A percentile compares a stretch with the other conserved stretches of the same genome.
These are phyloP conservation scores for Gaultheria prostrata DNA, from an alignment of 148 eudicot species.

Conservation along the genomic window DNA sequence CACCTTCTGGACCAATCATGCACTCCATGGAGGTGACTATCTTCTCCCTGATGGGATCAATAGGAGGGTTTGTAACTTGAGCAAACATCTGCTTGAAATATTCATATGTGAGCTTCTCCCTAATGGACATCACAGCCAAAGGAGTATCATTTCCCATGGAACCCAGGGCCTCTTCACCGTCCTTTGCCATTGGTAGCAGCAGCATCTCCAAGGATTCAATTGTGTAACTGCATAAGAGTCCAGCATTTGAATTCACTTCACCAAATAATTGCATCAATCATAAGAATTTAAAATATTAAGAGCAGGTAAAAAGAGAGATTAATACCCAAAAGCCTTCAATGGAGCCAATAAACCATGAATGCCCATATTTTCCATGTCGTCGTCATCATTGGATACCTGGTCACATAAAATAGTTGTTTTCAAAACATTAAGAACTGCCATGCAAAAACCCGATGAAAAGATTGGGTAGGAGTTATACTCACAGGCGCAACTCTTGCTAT, in stretches of 20 bases:
- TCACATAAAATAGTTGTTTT: neutral
- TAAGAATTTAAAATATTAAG: neutral
- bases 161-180: constrained; percentile 93
- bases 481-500: constrained; percentile 73
- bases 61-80: constrained; percentile 98
- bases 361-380: constrained; percentile 81
- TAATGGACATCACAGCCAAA: constrained; percentile 93
- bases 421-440: constrained; percentile 19
- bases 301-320: constrained; percentile 10
- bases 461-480: constrained; percentile 26
- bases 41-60: constrained; percentile 96
- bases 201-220: constrained; percentile 90
- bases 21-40: constrained; percentile 97
- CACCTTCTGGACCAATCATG: constrained; percentile 99
- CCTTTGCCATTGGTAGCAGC: constrained; percentile 95
- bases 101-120: constrained; percentile 92
- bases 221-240: constrained; percentile 60
- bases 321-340: constrained; percentile 90
- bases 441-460: constrained; percentile 4
- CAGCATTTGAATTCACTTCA: neutral
- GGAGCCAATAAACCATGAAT: constrained; percentile 83
- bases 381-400: constrained; percentile 68
- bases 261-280: neutral
- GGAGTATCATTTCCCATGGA: constrained; percentile 99
- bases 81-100: constrained; percentile 99